Conservation (phyloP, 176 grass and related monocot species). For the Eleusine indica region DNA sequence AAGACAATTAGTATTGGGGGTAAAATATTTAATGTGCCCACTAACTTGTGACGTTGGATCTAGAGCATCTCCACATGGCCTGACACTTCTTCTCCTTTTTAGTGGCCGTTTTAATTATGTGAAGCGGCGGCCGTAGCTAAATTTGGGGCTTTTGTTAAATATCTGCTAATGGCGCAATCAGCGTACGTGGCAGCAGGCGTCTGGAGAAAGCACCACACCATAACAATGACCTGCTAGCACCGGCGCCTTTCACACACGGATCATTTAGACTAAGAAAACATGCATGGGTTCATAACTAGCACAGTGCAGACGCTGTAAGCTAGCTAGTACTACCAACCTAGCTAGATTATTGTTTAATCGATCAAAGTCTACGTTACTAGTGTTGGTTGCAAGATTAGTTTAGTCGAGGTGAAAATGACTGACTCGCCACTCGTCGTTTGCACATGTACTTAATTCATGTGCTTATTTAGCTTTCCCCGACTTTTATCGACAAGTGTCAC, state of each 20-base stretch:
- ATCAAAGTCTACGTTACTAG: background rate
- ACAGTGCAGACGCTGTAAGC: background rate
- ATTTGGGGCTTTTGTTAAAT: background rate
- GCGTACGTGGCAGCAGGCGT: background rate
- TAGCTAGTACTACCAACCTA: background rate
- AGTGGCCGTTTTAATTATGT: background rate
- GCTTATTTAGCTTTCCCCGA: too few relatives aligned
- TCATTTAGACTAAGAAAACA: background rate
- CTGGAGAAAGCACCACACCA: slow-evolving; percentile 4
- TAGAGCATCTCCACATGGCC: background rate
- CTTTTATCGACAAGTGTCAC: background rate
- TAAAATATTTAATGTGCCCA: slow-evolving; percentile 1
- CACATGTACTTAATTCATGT: background rate
- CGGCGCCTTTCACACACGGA: background rate
- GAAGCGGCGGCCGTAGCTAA: background rate
- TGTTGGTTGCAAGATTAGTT: background rate
- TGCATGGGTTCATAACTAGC: background rate
- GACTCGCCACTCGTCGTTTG: too few relatives aligned
- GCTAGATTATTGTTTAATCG: background rate
- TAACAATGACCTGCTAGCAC: background rate
- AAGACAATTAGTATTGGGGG: background rate
- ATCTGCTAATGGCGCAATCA: background rate
- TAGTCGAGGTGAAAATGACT: background rate
- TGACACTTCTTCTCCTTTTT: background rate
- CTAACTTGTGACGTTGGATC: background rate